A percentile compares a stretch with the other conserved stretches of the same genome.
Evolutionary conservation across 1,284 basidiomycete species (phyloP).

Genomic region (Austropuccinia psidii): DNA sequence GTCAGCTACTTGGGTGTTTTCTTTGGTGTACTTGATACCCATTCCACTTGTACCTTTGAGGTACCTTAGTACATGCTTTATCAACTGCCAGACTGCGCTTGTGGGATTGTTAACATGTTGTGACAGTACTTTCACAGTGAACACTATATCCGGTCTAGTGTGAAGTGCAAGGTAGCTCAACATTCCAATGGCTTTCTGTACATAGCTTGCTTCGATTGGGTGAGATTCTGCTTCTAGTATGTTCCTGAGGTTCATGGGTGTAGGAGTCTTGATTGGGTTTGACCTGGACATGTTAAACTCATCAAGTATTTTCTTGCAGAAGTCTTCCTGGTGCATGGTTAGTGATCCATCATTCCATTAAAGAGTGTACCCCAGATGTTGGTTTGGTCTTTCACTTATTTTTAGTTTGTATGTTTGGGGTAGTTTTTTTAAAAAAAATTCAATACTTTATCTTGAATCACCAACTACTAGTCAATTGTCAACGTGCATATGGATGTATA

Average conservation of each 20-base stretch:
- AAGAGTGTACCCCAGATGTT: not conserved
- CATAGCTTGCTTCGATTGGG: not conserved
- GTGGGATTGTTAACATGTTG: not conserved
- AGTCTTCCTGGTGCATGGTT: not conserved
- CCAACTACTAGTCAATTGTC: not conserved
- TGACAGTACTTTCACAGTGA: not conserved
- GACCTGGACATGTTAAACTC: not conserved
- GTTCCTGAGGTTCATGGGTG: not conserved
- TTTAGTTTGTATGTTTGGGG: not conserved
- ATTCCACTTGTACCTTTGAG: not conserved
- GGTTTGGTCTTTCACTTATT: not conserved
- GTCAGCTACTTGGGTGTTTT: not conserved
- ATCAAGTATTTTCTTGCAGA: not conserved
- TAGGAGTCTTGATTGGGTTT: not conserved
- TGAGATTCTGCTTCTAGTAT: not conserved
- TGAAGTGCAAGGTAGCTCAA: not conserved
- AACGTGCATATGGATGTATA: not conserved
- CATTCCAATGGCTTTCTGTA: constrained; percentile 3
- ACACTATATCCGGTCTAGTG: not conserved
- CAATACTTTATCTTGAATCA: not conserved
- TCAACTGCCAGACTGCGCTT: not conserved
- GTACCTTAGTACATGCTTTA: not conserved
- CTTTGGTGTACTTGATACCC: not conserved
- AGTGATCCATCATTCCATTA: not conserved
- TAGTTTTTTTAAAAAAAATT: not conserved